phyloP scores from a whole-genome alignment of 768 basidiomycete genomes.

The Trametes villosa region DNA sequence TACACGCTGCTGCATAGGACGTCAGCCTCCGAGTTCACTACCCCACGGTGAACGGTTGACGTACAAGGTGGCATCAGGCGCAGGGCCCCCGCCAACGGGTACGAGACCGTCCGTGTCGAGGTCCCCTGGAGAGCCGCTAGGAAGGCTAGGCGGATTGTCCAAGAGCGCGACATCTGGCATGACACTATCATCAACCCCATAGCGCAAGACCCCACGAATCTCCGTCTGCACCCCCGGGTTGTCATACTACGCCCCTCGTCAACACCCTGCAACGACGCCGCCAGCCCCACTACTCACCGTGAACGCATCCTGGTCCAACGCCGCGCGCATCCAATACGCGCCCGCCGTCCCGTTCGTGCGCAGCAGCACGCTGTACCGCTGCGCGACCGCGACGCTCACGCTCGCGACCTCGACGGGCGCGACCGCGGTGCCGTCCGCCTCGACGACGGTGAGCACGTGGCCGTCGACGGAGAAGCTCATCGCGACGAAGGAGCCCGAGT shows the following conservation, averaged over 20 bases:
- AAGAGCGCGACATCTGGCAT: constrained; percentile 23
- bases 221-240: constrained; percentile 27
- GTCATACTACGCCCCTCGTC: constrained; percentile 19
- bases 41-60: not conserved
- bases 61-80: constrained; percentile 23
- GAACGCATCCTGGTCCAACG: constrained; percentile 42
- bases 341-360: constrained; percentile 43
- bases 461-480: constrained; percentile 50
- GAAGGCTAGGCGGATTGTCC: constrained; percentile 22
- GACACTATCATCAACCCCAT: constrained; percentile 15
- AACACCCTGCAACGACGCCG: not conserved
- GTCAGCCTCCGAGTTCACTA: not conserved
- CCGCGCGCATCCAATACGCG: constrained; percentile 45
- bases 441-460: constrained; percentile 51
- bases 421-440: constrained; percentile 52
- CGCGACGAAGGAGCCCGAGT: constrained; percentile 52
- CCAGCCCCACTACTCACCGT: constrained; percentile 12
- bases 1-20: constrained; percentile 17
- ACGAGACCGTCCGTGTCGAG: constrained; percentile 21
- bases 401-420: constrained; percentile 43
- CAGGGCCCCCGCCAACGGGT: constrained; percentile 19
- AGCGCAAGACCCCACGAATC: constrained; percentile 27
- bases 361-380: constrained; percentile 55
- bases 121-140: constrained; percentile 12
- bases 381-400: constrained; percentile 48